phyloP scores from a whole-genome alignment of 495 filamentous ascomycete genomes.

The Daldinia childiae region DNA sequence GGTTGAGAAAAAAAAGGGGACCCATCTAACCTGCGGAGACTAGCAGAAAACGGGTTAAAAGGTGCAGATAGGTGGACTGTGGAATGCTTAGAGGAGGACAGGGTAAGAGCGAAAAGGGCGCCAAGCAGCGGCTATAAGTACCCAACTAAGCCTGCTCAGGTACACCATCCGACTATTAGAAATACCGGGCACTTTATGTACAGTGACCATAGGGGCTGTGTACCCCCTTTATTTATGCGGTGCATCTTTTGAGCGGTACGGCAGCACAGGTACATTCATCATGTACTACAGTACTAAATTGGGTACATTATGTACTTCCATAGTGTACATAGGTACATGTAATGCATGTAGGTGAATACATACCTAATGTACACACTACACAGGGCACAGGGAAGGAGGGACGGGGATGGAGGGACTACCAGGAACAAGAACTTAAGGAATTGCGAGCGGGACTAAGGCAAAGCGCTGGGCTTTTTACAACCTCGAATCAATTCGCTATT shows the following conservation, averaged over 20 bases:
- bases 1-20: constrained; percentile 10
- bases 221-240: constrained; percentile 37
- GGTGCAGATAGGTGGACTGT: neutral
- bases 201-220: constrained; percentile 27
- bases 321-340: neutral
- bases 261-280: neutral
- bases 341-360: neutral
- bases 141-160: constrained; percentile 22
- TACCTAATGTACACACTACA: no score
- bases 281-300: neutral
- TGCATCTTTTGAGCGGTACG: constrained; percentile 11
- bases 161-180: constrained; percentile 34
- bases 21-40: neutral
- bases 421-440: constrained; percentile 15
- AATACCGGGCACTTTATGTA: constrained; percentile 30
- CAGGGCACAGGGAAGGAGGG: constrained; percentile 5
- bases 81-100: constrained; percentile 4
- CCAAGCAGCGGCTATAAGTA: constrained; percentile 36
- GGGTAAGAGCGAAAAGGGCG: constrained; percentile 7
- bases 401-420: constrained; percentile 9
- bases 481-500: constrained; percentile 31
- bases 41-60: constrained; percentile 4
- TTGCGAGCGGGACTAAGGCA: constrained; percentile 25
- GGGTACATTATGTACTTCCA: neutral
- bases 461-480: constrained; percentile 32